Evolutionary conservation across 1,284 basidiomycete genomes (phyloP).

Genomic region (Apiotrichum domesticum): DNA sequence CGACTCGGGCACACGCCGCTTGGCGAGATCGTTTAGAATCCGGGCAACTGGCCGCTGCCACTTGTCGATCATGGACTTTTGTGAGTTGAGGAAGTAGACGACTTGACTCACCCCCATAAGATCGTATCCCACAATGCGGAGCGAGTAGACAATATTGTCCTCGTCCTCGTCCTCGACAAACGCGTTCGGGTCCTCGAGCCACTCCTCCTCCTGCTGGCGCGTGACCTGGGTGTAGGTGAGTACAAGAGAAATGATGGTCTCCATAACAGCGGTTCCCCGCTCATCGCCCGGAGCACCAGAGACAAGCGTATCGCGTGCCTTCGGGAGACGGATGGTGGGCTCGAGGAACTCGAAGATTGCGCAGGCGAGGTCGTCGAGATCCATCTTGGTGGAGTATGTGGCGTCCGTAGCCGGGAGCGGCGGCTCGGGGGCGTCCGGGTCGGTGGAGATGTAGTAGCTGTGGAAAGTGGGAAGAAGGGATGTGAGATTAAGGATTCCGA

Average conservation of each 20-base stretch:
- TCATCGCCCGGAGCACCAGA: constrained; percentile 23
- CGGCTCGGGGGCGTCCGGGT: constrained; percentile 49
- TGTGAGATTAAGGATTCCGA: constrained; percentile 61
- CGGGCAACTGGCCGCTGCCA: constrained; percentile 55
- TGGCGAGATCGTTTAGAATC: constrained; percentile 58
- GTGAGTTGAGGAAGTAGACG: constrained; percentile 2
- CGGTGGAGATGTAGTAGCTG: constrained; percentile 58
- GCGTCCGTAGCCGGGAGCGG: constrained; percentile 60
- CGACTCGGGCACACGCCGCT: constrained; percentile 44
- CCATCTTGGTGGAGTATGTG: constrained; percentile 61
- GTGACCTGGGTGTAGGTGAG: constrained; percentile 82
- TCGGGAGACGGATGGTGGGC: constrained; percentile 52
- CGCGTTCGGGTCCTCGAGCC: constrained; percentile 80
- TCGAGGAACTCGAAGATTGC: constrained; percentile 76
- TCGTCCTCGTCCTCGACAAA: constrained; percentile 95
- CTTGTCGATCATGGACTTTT: constrained; percentile 66
- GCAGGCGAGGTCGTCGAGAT: constrained; percentile 61
- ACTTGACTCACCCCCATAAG: constrained; percentile 60
- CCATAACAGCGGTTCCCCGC: constrained; percentile 50
- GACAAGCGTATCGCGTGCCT: constrained; percentile 20
- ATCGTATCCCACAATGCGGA: constrained; percentile 79
- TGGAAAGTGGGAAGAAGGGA: constrained; percentile 62
- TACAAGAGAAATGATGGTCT: constrained; percentile 56
- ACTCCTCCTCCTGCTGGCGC: constrained; percentile 72
- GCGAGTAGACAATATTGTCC: constrained; percentile 72